These are phyloP conservation scores for Chimonanthus praecox DNA, from an alignment of 164 flowering plant species.

Conservation along the genomic window DNA sequence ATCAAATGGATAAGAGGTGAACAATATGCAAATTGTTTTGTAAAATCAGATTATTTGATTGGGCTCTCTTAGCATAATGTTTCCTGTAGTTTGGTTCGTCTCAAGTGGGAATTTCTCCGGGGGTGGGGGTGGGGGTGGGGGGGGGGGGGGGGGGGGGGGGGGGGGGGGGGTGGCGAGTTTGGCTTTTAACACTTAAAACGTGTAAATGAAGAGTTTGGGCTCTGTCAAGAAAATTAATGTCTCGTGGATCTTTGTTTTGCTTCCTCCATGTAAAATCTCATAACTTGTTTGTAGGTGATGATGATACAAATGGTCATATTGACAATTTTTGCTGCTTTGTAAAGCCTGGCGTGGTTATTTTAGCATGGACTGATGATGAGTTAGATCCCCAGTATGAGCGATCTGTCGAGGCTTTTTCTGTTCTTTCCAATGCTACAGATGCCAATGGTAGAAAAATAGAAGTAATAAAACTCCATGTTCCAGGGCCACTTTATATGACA, in stretches of 20 bases:
- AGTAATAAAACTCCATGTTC: slow-evolving; percentile 78
- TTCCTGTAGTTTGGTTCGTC: no score
- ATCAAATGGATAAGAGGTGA: no score
- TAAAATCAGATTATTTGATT: no score
- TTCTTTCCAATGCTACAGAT: slow-evolving; percentile 69
- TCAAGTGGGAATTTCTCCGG: no score
- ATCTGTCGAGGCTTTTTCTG: slow-evolving; percentile 61
- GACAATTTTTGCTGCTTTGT: slow-evolving; percentile 98
- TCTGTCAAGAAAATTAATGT: no score
- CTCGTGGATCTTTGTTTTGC: not conserved
- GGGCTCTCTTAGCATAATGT: no score
- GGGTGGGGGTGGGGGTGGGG: no score
- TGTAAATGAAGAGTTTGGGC: no score
- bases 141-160: no score
- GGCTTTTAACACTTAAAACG: no score
- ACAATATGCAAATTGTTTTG: no score
- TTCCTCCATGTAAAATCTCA: not conserved
- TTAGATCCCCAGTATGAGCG: slow-evolving; percentile 80
- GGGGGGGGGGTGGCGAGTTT: no score
- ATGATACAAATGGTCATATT: slow-evolving; percentile 96
- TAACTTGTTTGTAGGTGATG: slow-evolving; percentile 60
- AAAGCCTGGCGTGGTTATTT: slow-evolving; percentile 82
- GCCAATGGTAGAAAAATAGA: slow-evolving; percentile 71
- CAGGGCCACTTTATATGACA: slow-evolving; percentile 88
- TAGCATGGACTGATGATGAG: slow-evolving; percentile 94